Base-by-base conservation (phyloP, 2,329 filamentous ascomycete genomes). In the Fusarium sp. region DNA sequence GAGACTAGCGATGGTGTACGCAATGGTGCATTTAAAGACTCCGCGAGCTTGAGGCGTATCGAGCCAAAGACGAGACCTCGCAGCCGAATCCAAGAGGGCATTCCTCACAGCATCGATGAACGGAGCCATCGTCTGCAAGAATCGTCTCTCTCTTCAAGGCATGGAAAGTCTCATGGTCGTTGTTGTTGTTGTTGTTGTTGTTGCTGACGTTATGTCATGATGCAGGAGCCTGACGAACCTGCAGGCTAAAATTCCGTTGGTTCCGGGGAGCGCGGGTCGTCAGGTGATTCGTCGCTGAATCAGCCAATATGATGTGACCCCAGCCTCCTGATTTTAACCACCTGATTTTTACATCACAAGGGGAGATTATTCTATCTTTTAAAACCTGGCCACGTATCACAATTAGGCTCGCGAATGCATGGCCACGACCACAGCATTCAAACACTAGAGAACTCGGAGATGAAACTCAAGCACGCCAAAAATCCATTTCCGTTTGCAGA, bases 11-110 rank as follows among this genome's bases (percentile, higher is more conserved):
- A 98, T 83, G 5, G 96, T 85, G 83, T 98, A 98, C 49, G 95
- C 96, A 69, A 98, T 83, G 22, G 94, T 96, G 85, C 95, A 98
- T 83, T 98, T 98, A 77, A 98, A 84, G 59, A 98, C 93, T 36
- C 92, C 92, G 63, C 92, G 91, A 6, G 94, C 95, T 14, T 89
- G 91, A 17, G 92, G 90, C 0, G 94, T 95, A 38, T 87, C 85
- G 8, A 92, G 80, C 86, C 76, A 78, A 24, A 51, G 51, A n/a
- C 94, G 96, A 62, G 82, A 80, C 82, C 88, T 89, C 42, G 87
- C 80, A 46, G 82, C 80, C 6, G 80, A 70, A 29, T 84, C 77
- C 55, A 77, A 82, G 62, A 85, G 68, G 63, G 63, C 66, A 55
- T 70, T 62, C 53, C 33, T 70, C 11, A 71, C 40, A 17, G 65